Evolutionary conservation across 495 filamentous ascomycete genomes (phyloP).

Genomic region (Amphirosellinia nigrospora): DNA sequence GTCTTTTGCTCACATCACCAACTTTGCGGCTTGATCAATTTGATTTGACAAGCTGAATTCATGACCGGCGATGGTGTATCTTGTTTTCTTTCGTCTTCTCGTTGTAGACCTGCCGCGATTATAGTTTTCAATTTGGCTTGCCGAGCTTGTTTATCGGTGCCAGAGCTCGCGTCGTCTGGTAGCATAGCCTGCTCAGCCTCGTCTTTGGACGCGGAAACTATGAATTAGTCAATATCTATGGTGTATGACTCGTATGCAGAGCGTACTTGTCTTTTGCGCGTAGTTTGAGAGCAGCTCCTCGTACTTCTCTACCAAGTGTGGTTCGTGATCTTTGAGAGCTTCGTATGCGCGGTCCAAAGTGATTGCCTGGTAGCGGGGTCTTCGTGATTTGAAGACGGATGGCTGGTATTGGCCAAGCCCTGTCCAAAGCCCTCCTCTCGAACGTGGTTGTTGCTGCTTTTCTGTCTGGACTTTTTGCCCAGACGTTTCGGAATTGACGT

Average conservation of each 20-base stretch:
- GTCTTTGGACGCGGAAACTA: background rate
- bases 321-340: slow-evolving; percentile 18
- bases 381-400: background rate
- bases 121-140: slow-evolving; percentile 24
- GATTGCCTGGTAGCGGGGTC: background rate
- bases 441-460: background rate
- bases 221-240: background rate
- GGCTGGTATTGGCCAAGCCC: background rate
- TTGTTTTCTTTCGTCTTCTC: slow-evolving; percentile 26
- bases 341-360: slow-evolving; percentile 36
- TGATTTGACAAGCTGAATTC: slow-evolving; percentile 30
- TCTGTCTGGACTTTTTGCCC: background rate
- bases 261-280: background rate
- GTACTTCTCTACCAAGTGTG: slow-evolving; percentile 25
- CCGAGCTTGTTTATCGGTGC: background rate
- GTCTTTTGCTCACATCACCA: slow-evolving; percentile 29
- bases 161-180: background rate
- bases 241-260: background rate
- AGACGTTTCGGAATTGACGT: background rate
- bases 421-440: background rate
- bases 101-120: slow-evolving; percentile 20
- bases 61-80: slow-evolving; percentile 28
- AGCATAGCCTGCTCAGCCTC: background rate
- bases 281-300: slow-evolving; percentile 31
- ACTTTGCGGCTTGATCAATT: slow-evolving; percentile 25